Evolutionary conservation across 2,329 filamentous ascomycete species (phyloP).

Genomic region (Hypoxylon sp.): DNA sequence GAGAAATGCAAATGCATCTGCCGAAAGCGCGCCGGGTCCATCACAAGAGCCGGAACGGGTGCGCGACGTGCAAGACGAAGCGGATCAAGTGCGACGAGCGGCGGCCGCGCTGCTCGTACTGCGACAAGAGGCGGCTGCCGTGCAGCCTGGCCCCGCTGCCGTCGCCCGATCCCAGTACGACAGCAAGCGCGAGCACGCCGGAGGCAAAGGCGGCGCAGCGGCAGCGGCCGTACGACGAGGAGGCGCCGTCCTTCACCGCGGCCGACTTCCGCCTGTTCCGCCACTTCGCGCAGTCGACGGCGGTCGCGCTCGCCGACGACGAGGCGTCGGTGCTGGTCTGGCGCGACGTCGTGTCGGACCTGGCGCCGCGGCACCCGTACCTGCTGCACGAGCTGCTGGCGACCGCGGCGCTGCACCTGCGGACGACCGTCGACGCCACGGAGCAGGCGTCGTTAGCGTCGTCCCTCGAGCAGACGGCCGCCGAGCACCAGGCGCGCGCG

Average conservation of each 20-base stretch:
- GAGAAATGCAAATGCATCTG: too few relatives aligned
- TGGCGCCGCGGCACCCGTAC: constrained; percentile 35
- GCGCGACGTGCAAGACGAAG: constrained; percentile 32
- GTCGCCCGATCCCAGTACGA: neutral
- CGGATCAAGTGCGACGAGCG: constrained; percentile 41
- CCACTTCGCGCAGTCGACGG: constrained; percentile 34
- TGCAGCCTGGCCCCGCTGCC: constrained; percentile 34
- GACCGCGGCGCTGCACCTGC: constrained; percentile 36
- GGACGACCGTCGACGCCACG: constrained; percentile 11
- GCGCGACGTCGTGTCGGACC: constrained; percentile 28
- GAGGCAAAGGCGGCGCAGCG: neutral
- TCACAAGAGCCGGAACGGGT: constrained; percentile 29
- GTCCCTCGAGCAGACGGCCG: constrained; percentile 27
- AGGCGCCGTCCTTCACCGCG: constrained; percentile 26
- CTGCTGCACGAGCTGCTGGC: constrained; percentile 40
- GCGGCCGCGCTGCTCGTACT: constrained; percentile 38
- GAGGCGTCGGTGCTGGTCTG: constrained; percentile 26
- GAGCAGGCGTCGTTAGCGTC: constrained; percentile 9
- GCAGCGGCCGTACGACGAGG: neutral
- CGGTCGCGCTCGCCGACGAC: constrained; percentile 34
- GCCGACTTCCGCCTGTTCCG: constrained; percentile 38
- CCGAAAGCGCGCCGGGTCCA: constrained; percentile 30
- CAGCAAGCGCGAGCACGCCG: constrained; percentile 6
- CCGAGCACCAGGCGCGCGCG: constrained; percentile 36
- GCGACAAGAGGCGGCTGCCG: constrained; percentile 32